Base-by-base conservation (phyloP, 495 filamentous ascomycete genomes). In the Bacidia gigantensis region DNA sequence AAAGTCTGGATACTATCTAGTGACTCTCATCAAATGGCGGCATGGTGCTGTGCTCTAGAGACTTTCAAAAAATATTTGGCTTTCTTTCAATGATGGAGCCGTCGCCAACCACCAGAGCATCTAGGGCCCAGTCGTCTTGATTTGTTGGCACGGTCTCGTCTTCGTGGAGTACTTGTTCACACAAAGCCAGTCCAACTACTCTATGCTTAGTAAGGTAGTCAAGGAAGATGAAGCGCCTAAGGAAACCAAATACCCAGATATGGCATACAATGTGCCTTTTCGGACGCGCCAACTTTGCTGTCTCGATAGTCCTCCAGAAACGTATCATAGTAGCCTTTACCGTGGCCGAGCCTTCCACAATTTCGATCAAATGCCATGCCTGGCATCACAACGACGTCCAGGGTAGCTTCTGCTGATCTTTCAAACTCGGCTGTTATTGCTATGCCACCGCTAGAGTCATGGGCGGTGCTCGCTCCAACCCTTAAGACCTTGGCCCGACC, bases 251-350 rank as follows among this genome's bases (percentile, higher is more conserved):
- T 69, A 83, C 79, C 75, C 45, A 80, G 73, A 68, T 78, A 75
- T 56, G 81, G 84, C 79, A 84, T 82, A 9, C 14, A 9, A 5
- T 5, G 5, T 51, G 50, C 52, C 50, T 45, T 55, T 52, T 69
- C 71, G 50, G 69, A 54, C 41, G 65, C 61, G 60, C 64, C 55
- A 57, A 66, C 60, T 54, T 65, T 67, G 52, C 64, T 69, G 17
- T 56, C 35, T 21, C 59, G 54, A 67, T 89, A 93, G 59, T 80
- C 77, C 53, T 81, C 73, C 63, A 98, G 67, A 65, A 93, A 98
- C 69, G 78, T 81, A 67, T 98, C 92, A 76, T 97, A 98, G 67
- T 89, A 98, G 43, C 93, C 92, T 72, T 86, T 95, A 49, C 92
- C 92, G 72, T 98, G 93, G 9, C 92, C 92, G 11, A 96, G 72